Evolutionary conservation across 2,329 filamentous ascomycete species (phyloP), one percentile per base, ranked within the genome.

Genomic region (Diaporthe amygdali): DNA sequence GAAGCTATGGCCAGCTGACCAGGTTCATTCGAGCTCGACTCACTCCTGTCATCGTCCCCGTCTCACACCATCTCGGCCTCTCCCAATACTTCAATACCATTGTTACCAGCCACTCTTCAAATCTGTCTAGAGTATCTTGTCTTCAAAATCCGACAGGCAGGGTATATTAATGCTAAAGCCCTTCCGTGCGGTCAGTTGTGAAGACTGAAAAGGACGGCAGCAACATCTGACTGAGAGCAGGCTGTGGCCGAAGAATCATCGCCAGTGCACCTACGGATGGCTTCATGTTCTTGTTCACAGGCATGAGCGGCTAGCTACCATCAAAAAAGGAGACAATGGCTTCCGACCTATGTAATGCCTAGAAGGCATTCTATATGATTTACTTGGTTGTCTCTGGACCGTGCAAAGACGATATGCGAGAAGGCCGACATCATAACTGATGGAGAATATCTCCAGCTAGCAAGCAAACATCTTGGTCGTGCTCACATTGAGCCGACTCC

Each of bases 401-500:
- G n/a, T n/a, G n/a, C n/a, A 46, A 9, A 63, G 15, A 22, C 0
- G 20, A 8, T n/a, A 27, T 14, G 8, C 17, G 51, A 34, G 7
- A 12, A 56, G 8, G 41, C 8, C 25, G 25, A n/a, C 34, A 22
- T 32, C 15, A 30, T 12, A 14, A 20, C 22, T 41, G 6, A 8
- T 30, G 15, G 55, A 12, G 34, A 7, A 12, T 2, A 17, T 17
- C 30, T 17, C 5, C 30, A 9, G 3, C 46, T 52, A 72, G 47
- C 67, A 70, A 8, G n/a, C 30, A 37, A 73, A 73, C 72, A 73
- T 70, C 68, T 73, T 72, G 20, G 71, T 73, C 15, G 92, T 93
- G 75, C 90, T 92, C 3, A 93, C 89, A 79, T 94, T 93, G 46
- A 92, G 78, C 72, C 90, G 83, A 73, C 87, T 91, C 92, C 91